Conservation (phyloP, 139 green algal genomes). For the Picochlorum sp. region DNA sequence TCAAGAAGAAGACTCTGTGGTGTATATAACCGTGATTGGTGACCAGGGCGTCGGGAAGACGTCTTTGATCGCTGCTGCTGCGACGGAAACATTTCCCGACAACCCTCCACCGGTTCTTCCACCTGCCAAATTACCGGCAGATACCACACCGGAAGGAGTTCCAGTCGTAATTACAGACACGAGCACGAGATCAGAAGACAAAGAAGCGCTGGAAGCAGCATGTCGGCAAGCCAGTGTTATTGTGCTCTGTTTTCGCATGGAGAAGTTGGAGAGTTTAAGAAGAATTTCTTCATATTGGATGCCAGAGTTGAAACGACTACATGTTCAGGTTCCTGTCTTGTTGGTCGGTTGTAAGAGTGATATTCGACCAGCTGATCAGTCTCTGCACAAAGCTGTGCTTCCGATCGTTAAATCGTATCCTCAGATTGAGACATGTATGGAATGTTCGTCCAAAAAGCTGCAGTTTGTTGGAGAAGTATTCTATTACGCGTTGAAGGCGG, state of each 20-base stretch:
- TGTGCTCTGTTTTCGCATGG: slow-evolving; percentile 60
- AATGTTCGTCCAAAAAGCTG: slow-evolving; percentile 70
- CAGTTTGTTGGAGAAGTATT: slow-evolving; percentile 55
- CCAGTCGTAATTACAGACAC: slow-evolving; percentile 74
- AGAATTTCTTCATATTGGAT: slow-evolving; percentile 57
- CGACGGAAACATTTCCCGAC: slow-evolving; percentile 71
- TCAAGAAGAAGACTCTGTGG: slow-evolving; percentile 3
- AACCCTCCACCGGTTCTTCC: slow-evolving; percentile 61
- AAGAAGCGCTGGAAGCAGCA: slow-evolving; percentile 36
- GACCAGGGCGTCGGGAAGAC: slow-evolving; percentile 73
- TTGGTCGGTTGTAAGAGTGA: slow-evolving; percentile 69
- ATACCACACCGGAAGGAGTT: slow-evolving; percentile 57
- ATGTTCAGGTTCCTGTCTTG: slow-evolving; percentile 46
- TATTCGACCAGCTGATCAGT: slow-evolving; percentile 43
- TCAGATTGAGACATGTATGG: slow-evolving; percentile 80
- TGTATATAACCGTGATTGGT: slow-evolving; percentile 47
- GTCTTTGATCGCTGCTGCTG: slow-evolving; percentile 64
- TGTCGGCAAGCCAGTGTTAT: slow-evolving; percentile 58
- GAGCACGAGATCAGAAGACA: slow-evolving; percentile 59
- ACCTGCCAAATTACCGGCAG: slow-evolving; percentile 52
- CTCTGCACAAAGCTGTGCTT: slow-evolving; percentile 43
- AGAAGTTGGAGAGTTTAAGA: slow-evolving; percentile 38
- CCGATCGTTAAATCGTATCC: slow-evolving; percentile 51
- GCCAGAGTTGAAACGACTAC: slow-evolving; percentile 49
- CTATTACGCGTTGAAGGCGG: slow-evolving; percentile 69